Base-by-base conservation (phyloP, 352 stramenopile genomes). In the Globisporangium viniferum region DNA sequence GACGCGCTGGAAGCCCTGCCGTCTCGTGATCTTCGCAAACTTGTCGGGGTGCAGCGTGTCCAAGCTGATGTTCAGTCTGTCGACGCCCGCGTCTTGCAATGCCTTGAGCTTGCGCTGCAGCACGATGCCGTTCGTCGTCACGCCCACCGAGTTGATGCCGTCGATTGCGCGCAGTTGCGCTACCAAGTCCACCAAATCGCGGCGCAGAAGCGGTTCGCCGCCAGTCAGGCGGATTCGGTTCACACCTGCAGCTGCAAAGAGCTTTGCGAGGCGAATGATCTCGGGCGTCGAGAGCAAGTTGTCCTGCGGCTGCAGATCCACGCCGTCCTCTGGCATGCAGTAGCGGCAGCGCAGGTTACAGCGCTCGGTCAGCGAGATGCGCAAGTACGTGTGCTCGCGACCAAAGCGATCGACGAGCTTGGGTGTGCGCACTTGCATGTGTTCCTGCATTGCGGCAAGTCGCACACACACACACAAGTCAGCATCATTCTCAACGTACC, bases 281-380 rank as follows among this genome's bases (percentile, higher is more conserved):
- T 99, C 97, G 7, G 86, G 66, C 5, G 90, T 94, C 29, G 77
- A 93, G 9, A 99, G 76, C 55, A 98, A 70, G 24, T 93, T 76
- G 27, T 80, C 76, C 7, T 71, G 33, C 2, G 92, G 85, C 68
- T 97, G 91, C 36, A 99, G 71, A 0, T 82, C 70, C 8, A 99
- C 93, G 33, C 96, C 96, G 20, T 99, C 89, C 62, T 91, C 87
- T 0, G 97, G 97, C 97, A 99, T 99, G 71, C 97, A 99, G 75
- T 99, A 99, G 14, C 86, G 81, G 78, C 97, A 99, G 36, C 96
- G 79, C 55, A 99, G 81, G 79, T 99, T 99, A 77, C 97, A 99
- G 33, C 94, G 88, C 78, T 99, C 96, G 1, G 94, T 97, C 39
- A 99, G 74, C 39, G 94, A 99, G 63, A 99, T 98, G 55, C 97